These are phyloP conservation scores for Pugionium dolabratum DNA, from an alignment of 345 rosid genomes.

Conservation along the genomic window DNA sequence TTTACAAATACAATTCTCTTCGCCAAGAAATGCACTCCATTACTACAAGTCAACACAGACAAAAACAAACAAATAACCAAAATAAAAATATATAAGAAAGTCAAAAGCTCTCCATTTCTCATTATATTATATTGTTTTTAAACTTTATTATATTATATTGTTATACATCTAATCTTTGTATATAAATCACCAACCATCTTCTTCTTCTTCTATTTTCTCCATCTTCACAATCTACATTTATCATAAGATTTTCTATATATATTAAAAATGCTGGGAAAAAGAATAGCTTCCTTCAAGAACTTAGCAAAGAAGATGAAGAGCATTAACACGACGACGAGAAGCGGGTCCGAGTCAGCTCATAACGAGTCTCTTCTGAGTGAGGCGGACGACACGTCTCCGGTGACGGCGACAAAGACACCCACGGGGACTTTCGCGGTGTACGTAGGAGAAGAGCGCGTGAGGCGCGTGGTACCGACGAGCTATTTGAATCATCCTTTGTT, in stretches of 20 bases:
- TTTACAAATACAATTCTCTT: conserved; percentile 1
- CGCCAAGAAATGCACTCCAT: conserved; percentile 41
- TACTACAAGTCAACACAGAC: conserved; percentile 42
- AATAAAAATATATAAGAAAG: conserved; percentile 24
- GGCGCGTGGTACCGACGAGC: conserved; percentile 73
- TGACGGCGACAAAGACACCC: conserved; percentile 47
- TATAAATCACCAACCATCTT: conserved; percentile 37
- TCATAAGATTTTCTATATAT: neutral
- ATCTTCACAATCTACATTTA: conserved; percentile 24
- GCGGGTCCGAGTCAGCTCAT: conserved; percentile 39
- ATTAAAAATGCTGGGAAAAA: conserved; percentile 60
- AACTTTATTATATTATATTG: neutral
- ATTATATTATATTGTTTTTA: neutral
- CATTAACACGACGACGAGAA: conserved; percentile 35
- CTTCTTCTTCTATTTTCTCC: conserved; percentile 24
- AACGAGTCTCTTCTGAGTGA: conserved; percentile 53
- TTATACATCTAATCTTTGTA: conserved; percentile 16
- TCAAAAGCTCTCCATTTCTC: conserved; percentile 26
- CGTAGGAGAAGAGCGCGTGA: conserved; percentile 71
- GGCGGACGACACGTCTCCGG: conserved; percentile 28
- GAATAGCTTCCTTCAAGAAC: conserved; percentile 73
- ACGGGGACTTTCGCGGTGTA: conserved; percentile 75
- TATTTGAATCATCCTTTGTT: conserved; percentile 74
- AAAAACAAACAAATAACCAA: neutral
- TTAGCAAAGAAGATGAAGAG: conserved; percentile 74